Conservation (phyloP, 495 filamentous ascomycete species). For the Xylaria telfairii region DNA sequence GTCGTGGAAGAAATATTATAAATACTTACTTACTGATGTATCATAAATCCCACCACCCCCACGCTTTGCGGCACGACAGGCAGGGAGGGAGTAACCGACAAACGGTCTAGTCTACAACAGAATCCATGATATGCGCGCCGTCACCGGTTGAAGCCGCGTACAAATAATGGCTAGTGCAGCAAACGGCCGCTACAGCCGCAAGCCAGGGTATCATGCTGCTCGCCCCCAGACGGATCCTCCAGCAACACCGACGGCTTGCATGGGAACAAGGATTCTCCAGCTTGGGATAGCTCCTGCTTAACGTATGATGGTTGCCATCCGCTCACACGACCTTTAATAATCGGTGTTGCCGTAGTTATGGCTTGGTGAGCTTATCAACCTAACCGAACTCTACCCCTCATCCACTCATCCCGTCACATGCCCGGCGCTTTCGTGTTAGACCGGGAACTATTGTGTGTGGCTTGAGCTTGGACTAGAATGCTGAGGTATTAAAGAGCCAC, state of each 20-base stretch:
- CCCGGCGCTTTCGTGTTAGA: background rate
- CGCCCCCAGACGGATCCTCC: background rate
- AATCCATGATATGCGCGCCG: no score
- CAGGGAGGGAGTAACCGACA: background rate
- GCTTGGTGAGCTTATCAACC: slow-evolving; percentile 34
- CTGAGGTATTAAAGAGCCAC: slow-evolving; percentile 12
- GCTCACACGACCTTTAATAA: slow-evolving; percentile 24
- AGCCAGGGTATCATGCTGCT: background rate
- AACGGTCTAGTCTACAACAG: background rate
- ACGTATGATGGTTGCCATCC: slow-evolving; percentile 16
- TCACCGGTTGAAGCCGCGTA: background rate
- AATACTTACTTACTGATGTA: background rate
- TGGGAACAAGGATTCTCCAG: slow-evolving; percentile 16
- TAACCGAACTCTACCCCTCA: slow-evolving; percentile 35
- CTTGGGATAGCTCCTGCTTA: background rate
- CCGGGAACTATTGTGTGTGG: background rate
- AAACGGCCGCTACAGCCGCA: background rate
- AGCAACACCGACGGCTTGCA: slow-evolving; percentile 1
- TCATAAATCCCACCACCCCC: slow-evolving; percentile 8
- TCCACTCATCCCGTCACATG: slow-evolving; percentile 35
- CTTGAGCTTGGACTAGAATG: slow-evolving; percentile 1
- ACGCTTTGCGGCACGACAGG: background rate
- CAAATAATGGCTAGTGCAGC: background rate
- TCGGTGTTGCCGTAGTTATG: no score
- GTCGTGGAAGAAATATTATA: background rate